A percentile compares a stretch with the other conserved stretches of the same genome.
These are phyloP conservation scores for Microbotryomycetes sp. DNA, from an alignment of 1,284 basidiomycete species.

Conservation along the genomic window DNA sequence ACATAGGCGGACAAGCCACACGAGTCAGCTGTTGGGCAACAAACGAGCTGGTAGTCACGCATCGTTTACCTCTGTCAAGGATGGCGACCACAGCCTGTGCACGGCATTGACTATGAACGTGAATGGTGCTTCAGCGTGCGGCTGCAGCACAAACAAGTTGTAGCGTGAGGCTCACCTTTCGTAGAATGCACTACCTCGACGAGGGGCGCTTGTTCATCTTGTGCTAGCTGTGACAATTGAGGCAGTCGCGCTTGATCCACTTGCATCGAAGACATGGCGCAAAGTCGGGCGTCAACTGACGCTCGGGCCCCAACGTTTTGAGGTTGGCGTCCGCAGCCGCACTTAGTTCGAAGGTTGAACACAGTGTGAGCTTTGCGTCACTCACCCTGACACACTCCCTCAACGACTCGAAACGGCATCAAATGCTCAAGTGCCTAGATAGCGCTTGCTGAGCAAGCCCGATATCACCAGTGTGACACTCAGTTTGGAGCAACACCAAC, in stretches of 20 bases:
- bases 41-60: neutral
- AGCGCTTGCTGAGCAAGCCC: no score
- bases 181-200: neutral
- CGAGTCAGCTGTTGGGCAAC: neutral
- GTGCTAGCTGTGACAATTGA: neutral
- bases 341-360: no score
- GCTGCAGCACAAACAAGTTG: neutral
- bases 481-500: no score
- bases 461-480: no score
- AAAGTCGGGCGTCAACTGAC: no score
- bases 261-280: neutral
- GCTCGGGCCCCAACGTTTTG: no score
- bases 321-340: no score
- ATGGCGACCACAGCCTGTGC: slow-evolving; percentile 12
- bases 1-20: neutral
- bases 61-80: neutral
- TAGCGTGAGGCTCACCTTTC: neutral
- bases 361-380: no score
- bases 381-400: no score
- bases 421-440: no score
- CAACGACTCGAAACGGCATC: no score
- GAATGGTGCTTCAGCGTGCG: neutral
- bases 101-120: slow-evolving; percentile 9
- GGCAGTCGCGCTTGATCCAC: neutral
- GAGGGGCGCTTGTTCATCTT: neutral